Evolutionary conservation across 2,329 filamentous ascomycete species (phyloP).

Genomic region (Neonectria magnoliae): DNA sequence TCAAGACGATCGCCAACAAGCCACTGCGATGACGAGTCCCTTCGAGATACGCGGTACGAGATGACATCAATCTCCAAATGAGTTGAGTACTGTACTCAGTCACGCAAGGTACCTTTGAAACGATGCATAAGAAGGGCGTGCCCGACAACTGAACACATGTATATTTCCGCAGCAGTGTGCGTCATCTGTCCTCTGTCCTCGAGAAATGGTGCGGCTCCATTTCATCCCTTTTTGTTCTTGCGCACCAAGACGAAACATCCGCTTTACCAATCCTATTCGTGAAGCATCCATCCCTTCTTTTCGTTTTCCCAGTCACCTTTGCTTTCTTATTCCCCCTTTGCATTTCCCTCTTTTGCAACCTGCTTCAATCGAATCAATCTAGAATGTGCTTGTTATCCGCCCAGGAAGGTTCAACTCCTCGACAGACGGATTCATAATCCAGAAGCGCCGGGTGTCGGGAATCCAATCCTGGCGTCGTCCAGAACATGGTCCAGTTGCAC

Average conservation of each 20-base stretch:
- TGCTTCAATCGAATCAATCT: slow-evolving; percentile 56
- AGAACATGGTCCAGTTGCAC: slow-evolving; percentile 98
- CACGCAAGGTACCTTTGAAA: no score
- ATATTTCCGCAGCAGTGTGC: neutral
- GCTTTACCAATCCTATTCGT: no score
- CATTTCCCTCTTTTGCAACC: neutral
- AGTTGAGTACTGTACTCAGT: no score
- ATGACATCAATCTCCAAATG: neutral
- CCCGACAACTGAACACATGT: neutral
- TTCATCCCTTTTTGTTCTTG: neutral
- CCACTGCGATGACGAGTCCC: slow-evolving; percentile 35
- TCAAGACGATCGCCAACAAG: slow-evolving; percentile 16
- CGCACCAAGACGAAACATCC: neutral
- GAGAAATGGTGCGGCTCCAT: no score
- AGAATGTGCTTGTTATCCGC: slow-evolving; percentile 65
- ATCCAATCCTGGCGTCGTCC: slow-evolving; percentile 80
- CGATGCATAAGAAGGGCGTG: no score
- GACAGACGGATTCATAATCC: slow-evolving; percentile 82
- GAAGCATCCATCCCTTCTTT: neutral
- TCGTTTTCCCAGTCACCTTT: neutral
- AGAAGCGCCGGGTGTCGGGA: slow-evolving; percentile 64
- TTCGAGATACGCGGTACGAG: neutral
- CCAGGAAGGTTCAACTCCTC: slow-evolving; percentile 71
- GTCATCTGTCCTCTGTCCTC: no score
- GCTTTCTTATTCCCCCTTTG: neutral